Conservation (phyloP, 2,329 filamentous ascomycete species). For the Trichoderma simmonsii region DNA sequence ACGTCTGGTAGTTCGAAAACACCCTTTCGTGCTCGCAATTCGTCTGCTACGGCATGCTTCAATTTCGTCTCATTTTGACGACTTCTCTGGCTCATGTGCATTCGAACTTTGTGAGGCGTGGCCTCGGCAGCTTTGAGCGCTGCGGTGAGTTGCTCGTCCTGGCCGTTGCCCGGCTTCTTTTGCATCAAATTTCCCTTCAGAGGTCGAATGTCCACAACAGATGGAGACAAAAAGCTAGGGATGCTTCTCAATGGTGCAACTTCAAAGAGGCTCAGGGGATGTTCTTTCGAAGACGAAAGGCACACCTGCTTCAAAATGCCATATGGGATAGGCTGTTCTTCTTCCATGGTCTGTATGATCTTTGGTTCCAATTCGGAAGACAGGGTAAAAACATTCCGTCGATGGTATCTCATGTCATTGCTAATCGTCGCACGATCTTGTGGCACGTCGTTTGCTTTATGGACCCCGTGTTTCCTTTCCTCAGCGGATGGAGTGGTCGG, state of each 20-base stretch:
- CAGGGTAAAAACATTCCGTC: not conserved
- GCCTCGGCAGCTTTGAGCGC: slow-evolving; percentile 17
- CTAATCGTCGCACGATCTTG: not conserved
- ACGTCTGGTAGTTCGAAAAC: not conserved
- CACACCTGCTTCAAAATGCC: slow-evolving; percentile 3
- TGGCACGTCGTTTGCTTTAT: not conserved
- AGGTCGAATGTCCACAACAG: slow-evolving; percentile 8
- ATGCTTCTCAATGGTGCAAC: not conserved
- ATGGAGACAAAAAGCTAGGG: not conserved
- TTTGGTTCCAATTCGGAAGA: not conserved
- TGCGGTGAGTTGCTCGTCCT: slow-evolving; percentile 18
- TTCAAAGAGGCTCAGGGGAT: slow-evolving; percentile 11
- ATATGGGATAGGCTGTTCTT: not conserved
- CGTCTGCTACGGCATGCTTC: not conserved
- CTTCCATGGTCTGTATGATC: not conserved
- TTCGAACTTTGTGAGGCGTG: slow-evolving; percentile 6
- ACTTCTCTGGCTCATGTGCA: not conserved
- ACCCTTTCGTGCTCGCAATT: not conserved
- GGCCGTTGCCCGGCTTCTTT: not conserved
- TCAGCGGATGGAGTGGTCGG: not conserved
- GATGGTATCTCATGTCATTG: not conserved
- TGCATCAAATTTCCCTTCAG: not conserved
- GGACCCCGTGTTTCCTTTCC: not conserved
- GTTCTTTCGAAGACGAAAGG: not conserved
- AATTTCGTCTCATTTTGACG: not conserved